These are phyloP conservation scores for Acmispon strigosus DNA, from an alignment of 306 rosid genomes.

Conservation along the genomic window DNA sequence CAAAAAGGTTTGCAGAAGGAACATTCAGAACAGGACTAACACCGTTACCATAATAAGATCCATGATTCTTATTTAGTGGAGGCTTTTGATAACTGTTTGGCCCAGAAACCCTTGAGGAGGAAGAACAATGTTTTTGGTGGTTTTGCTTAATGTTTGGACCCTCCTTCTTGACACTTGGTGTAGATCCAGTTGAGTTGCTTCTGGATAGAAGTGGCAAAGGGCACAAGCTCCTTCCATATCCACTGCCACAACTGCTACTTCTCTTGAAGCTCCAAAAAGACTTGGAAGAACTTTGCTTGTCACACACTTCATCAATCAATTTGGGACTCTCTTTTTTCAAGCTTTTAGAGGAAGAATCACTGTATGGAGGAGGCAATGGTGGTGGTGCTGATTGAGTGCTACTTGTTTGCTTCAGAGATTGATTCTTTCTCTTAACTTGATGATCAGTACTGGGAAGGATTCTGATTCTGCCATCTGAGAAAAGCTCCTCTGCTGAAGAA, in stretches of 20 bases:
- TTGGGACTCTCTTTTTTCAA: conserved; percentile 28
- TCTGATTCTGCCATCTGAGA: conserved; percentile 73
- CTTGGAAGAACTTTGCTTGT: conserved; percentile 45
- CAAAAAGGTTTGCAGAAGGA: conserved; percentile 61
- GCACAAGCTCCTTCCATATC: conserved; percentile 65
- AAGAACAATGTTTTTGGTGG: conserved; percentile 29
- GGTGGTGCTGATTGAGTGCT: conserved; percentile 13
- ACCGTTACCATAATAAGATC: conserved; percentile 44
- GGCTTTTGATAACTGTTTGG: conserved; percentile 46
- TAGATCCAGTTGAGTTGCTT: conserved; percentile 80
- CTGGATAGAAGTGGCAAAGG: conserved; percentile 76
- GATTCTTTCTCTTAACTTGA: conserved; percentile 50
- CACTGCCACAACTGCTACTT: conserved; percentile 82
- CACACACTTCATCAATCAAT: conserved; percentile 31
- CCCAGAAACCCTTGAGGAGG: conserved; percentile 19
- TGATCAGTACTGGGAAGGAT: conserved; percentile 34
- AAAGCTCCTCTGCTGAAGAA: conserved; percentile 81
- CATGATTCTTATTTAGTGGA: conserved; percentile 61
- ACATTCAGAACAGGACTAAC: conserved; percentile 62
- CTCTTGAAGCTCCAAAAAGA: conserved; percentile 84
- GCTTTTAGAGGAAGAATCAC: background rate
- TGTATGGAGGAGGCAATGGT: conserved; percentile 20
- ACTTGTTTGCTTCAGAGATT: conserved; percentile 15
- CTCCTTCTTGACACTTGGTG: conserved; percentile 41
- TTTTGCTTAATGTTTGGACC: conserved; percentile 32